Conservation (phyloP, 768 basidiomycete genomes). For the Polyporus arcularius region DNA sequence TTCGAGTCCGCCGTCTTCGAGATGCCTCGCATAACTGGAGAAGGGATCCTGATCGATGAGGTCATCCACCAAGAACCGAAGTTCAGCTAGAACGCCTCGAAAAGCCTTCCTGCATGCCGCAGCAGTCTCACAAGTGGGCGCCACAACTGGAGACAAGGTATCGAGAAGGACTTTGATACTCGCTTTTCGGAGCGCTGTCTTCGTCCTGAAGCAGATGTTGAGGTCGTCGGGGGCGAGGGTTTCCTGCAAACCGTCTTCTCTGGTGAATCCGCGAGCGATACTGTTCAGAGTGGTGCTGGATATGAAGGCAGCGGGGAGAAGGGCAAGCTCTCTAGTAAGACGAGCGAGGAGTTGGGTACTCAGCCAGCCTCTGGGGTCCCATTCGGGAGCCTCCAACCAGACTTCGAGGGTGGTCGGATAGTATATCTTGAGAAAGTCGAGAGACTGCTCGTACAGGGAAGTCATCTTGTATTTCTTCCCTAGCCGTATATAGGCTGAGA, state of each 20-base stretch:
- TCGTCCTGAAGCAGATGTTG: background rate
- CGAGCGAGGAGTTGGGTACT: background rate
- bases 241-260: background rate
- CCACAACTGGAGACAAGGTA: background rate
- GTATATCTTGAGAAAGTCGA: conserved; percentile 5
- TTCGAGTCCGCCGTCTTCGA: background rate
- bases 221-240: background rate
- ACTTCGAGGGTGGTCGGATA: conserved; percentile 7
- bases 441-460: conserved; percentile 2
- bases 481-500: conserved; percentile 8
- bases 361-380: background rate
- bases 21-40: background rate
- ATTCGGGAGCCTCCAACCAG: conserved; percentile 1
- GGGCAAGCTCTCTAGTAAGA: background rate
- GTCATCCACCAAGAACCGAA: background rate
- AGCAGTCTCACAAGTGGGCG: background rate
- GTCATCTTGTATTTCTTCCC: conserved; percentile 18
- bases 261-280: background rate
- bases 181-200: background rate
- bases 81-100: background rate
- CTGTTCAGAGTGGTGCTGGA: background rate
- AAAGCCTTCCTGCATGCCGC: background rate
- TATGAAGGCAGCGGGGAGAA: background rate
- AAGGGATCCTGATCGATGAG: background rate
- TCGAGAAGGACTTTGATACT: background rate